Evolutionary conservation across 257 asterid genomes (phyloP), one percentile per base, ranked within the genome.

Genomic region (Lycium ferocissimum): DNA sequence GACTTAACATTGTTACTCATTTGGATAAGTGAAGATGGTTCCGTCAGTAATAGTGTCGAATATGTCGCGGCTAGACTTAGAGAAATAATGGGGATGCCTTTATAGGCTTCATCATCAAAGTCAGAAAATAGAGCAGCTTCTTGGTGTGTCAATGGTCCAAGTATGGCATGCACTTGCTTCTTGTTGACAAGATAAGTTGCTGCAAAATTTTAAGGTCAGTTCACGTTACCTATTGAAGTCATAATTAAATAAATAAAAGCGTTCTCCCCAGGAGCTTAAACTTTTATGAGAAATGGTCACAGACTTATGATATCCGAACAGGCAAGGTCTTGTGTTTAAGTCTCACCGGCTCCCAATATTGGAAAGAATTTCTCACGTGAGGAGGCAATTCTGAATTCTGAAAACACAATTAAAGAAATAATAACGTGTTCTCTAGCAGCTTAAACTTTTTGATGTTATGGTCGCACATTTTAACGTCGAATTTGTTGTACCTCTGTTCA

Each of bases 91-190:
- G 91, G 93, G 13, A 80, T 87, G 54, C 35, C 54, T 61, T 75
- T 72, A 40, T 81, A 6, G 8, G 20, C 11, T 71, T 88, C 35
- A 47, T 69, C 83, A 80, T 65, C 83, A 76, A 89, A 13, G 33
- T 86, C 87, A 45, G 92, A 88, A 54, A 91, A 80, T 4, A 90
- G 5, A 38, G 86, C 65, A 40, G 93, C 93, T 91, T 94, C 93
- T 87, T 91, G 90, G 1, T 58, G 79, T 15, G 95, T 76, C 63
- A 92, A 5, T 33, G 85, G 85, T 38, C 94, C 98, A 58, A 94
- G 53, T 4, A 94, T 82, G 45, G 87, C 91, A 57, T 89, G 84
- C 0, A 91, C 88, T 81, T 86, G 86, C 57, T 86, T 83, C 59
- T 85, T 80, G 43, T 40, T 87, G 59, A 87, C 85, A 11, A 91